These are phyloP conservation scores for Coemansia sp. DNA, from an alignment of 371 early-diverging fungal genomes.

Conservation along the genomic window DNA sequence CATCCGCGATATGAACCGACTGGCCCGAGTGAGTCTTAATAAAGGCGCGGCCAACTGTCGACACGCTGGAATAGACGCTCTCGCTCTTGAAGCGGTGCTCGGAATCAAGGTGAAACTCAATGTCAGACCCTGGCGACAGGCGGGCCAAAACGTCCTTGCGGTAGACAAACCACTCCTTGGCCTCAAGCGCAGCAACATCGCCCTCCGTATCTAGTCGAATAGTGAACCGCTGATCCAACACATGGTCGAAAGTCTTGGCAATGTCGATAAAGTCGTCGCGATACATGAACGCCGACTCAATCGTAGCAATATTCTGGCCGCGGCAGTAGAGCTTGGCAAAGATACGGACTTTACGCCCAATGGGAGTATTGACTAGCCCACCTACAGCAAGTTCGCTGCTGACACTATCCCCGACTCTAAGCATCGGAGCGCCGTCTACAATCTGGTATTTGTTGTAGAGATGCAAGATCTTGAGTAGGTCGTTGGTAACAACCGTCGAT, in stretches of 20 bases:
- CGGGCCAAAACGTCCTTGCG: slow-evolving; percentile 58
- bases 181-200: slow-evolving; percentile 72
- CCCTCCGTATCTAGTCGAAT: slow-evolving; percentile 70
- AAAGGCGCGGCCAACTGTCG: slow-evolving; percentile 76
- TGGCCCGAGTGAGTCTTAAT: slow-evolving; percentile 62
- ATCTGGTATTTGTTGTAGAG: slow-evolving; percentile 87
- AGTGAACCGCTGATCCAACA: slow-evolving; percentile 69
- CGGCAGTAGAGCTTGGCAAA: no score
- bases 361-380: no score
- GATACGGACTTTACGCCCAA: no score
- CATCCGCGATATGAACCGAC: slow-evolving; percentile 70
- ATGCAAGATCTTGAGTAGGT: no score
- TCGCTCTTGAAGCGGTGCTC: slow-evolving; percentile 68
- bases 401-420: no score
- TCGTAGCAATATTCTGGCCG: no score
- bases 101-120: slow-evolving; percentile 72
- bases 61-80: slow-evolving; percentile 63
- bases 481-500: no score
- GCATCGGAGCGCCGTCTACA: slow-evolving; percentile 68
- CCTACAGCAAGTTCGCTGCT: no score
- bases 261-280: slow-evolving; percentile 78
- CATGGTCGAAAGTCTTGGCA: slow-evolving; percentile 33
- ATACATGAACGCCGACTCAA: no score
- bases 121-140: slow-evolving; percentile 25
- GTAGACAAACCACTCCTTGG: slow-evolving; percentile 88